These are phyloP conservation scores for Vitis vinifera DNA, from an alignment of 164 flowering plant genomes.

Conservation along the genomic window DNA sequence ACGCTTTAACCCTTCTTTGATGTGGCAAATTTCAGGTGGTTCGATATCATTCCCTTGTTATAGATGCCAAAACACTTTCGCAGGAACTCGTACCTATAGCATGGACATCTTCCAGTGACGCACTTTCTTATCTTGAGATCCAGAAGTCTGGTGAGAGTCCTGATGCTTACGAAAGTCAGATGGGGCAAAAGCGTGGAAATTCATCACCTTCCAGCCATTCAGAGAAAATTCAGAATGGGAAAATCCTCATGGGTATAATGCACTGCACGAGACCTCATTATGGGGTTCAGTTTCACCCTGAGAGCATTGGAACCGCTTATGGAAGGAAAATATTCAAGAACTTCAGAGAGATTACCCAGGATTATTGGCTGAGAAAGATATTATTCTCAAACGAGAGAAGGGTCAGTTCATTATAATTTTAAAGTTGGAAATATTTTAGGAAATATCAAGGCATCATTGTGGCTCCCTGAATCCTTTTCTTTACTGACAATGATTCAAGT, in stretches of 20 bases:
- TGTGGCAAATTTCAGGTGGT: slow-evolving; percentile 62
- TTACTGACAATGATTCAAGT: too few species aligned
- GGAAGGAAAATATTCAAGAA: slow-evolving; percentile 84
- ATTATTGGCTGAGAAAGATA: slow-evolving; percentile 57
- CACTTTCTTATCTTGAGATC: slow-evolving; percentile 50
- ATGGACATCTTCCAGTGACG: slow-evolving; percentile 62
- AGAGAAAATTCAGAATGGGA: slow-evolving; percentile 18
- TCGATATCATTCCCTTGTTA: slow-evolving; percentile 91
- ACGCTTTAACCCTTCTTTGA: too few species aligned
- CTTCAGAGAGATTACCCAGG: slow-evolving; percentile 75
- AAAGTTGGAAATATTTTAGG: too few species aligned
- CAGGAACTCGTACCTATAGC: slow-evolving; percentile 84
- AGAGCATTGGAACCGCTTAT: slow-evolving; percentile 82
- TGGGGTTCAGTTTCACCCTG: slow-evolving; percentile 99
- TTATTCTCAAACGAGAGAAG: slow-evolving; percentile 33
- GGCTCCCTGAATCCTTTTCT: too few species aligned
- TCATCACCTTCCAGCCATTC: slow-evolving; percentile 22
- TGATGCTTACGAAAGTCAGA: slow-evolving; percentile 21
- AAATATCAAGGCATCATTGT: too few species aligned
- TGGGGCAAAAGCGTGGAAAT: slow-evolving; percentile 19
- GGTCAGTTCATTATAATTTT: neutral
- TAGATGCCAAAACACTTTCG: slow-evolving; percentile 79
- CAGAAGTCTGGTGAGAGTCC: slow-evolving; percentile 18
- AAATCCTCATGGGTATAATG: slow-evolving; percentile 85
- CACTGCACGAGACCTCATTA: slow-evolving; percentile 86